Evolutionary conservation across 345 rosid genomes (phyloP), one percentile per base, ranked within the genome.

Genomic region (Pugionium dolabratum): DNA sequence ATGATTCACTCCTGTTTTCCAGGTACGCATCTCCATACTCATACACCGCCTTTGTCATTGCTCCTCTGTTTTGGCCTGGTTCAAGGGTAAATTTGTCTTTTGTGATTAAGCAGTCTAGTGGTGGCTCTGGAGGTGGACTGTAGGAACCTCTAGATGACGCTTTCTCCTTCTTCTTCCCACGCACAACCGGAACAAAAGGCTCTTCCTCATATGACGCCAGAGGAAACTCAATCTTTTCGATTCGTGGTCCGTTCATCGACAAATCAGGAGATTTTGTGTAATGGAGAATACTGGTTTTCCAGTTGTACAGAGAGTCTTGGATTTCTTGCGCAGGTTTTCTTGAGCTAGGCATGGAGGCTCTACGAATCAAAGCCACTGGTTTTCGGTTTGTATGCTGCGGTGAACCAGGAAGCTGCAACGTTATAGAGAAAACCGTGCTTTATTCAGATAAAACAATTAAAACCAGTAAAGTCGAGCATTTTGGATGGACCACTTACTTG

Each of bases 181-280:
- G 64, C 51, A 75, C 59, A 40, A 62, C 73, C 3, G 95, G 82
- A 67, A 85, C 79, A 75, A 83, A 85, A 33, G 87, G 72, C 51
- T 86, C 91, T 44, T 86, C 91, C 37, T 90, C 97, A 27, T 84
- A 91, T 11, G 97, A 88, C 2, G 96, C 90, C 62, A 95, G 69
- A 2, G 91, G 97, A 80, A 95, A 95, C 75, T 91, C 99, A 50
- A 95, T 95, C 83, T 80, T 95, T 80, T 95, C 99, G n/a, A 95
- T 87, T 67, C 88, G 78, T 43, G 99, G 99, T 67, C 89, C 94
- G 53, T 95, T 91, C 78, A 95, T 90, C 2, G 99, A 91, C 69
- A 95, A 87, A 71, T 95, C 96, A 7, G 98, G 97, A 66, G 34
- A 32, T 32, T 32, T 32, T 32, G 4, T 32, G 2, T 32, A 4